Evolutionary conservation across 2,329 filamentous ascomycete species (phyloP).

Genomic region (Cephalotrichum gorgonifer): DNA sequence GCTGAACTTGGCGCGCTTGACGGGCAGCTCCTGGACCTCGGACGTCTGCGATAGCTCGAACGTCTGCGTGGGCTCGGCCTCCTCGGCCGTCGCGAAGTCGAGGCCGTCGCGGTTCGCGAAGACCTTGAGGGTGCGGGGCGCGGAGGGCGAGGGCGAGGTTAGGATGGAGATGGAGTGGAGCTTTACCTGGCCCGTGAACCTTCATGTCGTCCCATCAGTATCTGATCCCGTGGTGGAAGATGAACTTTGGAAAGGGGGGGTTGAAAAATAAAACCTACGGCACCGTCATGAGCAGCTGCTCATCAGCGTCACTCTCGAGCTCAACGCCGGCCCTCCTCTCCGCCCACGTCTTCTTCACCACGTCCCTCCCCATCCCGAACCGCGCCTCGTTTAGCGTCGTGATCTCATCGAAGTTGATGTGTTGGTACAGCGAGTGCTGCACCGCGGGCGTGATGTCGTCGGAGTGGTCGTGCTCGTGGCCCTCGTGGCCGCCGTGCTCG

Average conservation of each 20-base stretch:
- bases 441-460: slow-evolving; percentile 89
- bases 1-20: slow-evolving; percentile 82
- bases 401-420: slow-evolving; percentile 82
- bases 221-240: background rate
- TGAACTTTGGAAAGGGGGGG: background rate
- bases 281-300: slow-evolving; percentile 86
- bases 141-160: slow-evolving; percentile 57
- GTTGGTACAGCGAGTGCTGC: slow-evolving; percentile 81
- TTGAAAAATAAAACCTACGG: slow-evolving; percentile 48
- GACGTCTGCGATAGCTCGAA: slow-evolving; percentile 68
- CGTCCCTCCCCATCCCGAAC: slow-evolving; percentile 56
- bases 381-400: slow-evolving; percentile 73
- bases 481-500: slow-evolving; percentile 42
- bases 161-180: slow-evolving; percentile 83
- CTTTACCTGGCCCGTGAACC: slow-evolving; percentile 89
- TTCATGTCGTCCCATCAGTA: slow-evolving; percentile 23
- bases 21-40: slow-evolving; percentile 77
- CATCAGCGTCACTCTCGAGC: slow-evolving; percentile 77
- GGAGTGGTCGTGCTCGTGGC: slow-evolving; percentile 68
- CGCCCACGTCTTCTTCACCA: slow-evolving; percentile 86
- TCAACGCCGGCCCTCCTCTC: slow-evolving; percentile 64
- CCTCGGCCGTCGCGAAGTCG: slow-evolving; percentile 69
- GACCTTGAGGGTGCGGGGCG: slow-evolving; percentile 75
- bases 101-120: slow-evolving; percentile 81
- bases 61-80: slow-evolving; percentile 60